A percentile compares a stretch with the other conserved stretches of the same genome.
These are phyloP conservation scores for Jacaranda copaia DNA, from an alignment of 257 asterid species.

Conservation along the genomic window DNA sequence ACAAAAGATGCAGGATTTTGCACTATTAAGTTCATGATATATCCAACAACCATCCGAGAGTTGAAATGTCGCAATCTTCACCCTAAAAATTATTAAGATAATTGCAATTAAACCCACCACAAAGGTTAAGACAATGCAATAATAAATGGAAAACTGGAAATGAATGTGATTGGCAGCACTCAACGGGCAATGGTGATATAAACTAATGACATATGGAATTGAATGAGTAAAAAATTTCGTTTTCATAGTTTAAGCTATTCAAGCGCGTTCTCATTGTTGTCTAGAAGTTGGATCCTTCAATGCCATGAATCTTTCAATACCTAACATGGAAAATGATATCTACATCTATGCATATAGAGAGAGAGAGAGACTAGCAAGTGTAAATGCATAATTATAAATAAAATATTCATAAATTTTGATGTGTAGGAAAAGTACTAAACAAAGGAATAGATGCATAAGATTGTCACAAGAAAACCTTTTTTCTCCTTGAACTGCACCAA, in stretches of 20 bases:
- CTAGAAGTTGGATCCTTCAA: slow-evolving; percentile 50
- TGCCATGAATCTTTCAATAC: slow-evolving; percentile 54
- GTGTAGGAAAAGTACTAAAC: too few species aligned
- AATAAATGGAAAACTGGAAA: slow-evolving; percentile 3
- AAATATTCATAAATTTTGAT: too few species aligned
- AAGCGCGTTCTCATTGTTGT: slow-evolving; percentile 53
- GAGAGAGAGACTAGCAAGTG: too few species aligned
- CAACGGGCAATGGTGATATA: slow-evolving; percentile 4
- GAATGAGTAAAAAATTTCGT: slow-evolving; percentile 2
- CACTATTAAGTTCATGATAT: slow-evolving; percentile 39
- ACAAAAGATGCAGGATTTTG: slow-evolving; percentile 15
- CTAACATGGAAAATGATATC: slow-evolving; percentile 59
- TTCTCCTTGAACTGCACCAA: neutral
- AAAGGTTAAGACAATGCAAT: slow-evolving; percentile 14
- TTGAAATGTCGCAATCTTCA: slow-evolving; percentile 50
- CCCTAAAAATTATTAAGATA: slow-evolving; percentile 22
- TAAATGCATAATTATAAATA: too few species aligned
- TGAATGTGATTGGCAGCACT: slow-evolving; percentile 24
- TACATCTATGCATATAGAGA: neutral
- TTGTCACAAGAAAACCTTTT: neutral
- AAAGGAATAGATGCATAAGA: neutral
- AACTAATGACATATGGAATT: slow-evolving; percentile 9
- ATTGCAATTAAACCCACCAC: slow-evolving; percentile 33
- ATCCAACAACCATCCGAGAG: slow-evolving; percentile 37
- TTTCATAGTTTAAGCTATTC: slow-evolving; percentile 47